Evolutionary conservation across 129 eudicot genomes (phyloP).

Genomic region (Chrysanthemum lavandulifolium): DNA sequence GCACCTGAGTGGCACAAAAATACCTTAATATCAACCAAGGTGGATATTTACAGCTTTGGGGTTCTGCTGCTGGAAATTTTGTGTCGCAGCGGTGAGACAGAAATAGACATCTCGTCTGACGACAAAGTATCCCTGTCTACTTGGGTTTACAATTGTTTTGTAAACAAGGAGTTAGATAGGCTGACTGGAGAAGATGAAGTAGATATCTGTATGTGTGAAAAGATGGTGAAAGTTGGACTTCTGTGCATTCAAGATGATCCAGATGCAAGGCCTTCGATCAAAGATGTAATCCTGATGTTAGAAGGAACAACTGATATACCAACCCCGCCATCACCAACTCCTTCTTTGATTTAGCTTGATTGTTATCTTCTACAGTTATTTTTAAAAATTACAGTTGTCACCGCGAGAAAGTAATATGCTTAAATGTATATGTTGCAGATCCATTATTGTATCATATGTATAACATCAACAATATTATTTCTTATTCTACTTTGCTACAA

Average conservation of each 20-base stretch:
- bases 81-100: slow-evolving; percentile 23
- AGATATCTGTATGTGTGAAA: slow-evolving; percentile 26
- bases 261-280: slow-evolving; percentile 36
- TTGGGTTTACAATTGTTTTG: slow-evolving; percentile 37
- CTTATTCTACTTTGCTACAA: no score
- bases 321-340: slow-evolving; percentile 25
- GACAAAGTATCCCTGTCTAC: slow-evolving; percentile 13
- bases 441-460: no score
- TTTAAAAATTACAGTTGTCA: not conserved
- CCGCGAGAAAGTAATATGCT: no score
- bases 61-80: slow-evolving; percentile 44
- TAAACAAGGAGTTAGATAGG: slow-evolving; percentile 10
- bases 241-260: slow-evolving; percentile 41
- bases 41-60: slow-evolving; percentile 48
- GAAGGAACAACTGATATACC: slow-evolving; percentile 43
- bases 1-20: slow-evolving; percentile 49
- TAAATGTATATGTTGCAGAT: no score
- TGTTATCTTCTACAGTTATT: not conserved
- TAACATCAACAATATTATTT: no score
- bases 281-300: slow-evolving; percentile 39
- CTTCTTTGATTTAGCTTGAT: slow-evolving; percentile 7
- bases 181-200: slow-evolving; percentile 32
- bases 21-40: slow-evolving; percentile 32
- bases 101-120: slow-evolving; percentile 12
- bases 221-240: slow-evolving; percentile 40